phyloP scores from a whole-genome alignment of 1,284 basidiomycete species.

The Ceratobasidium sp. region DNA sequence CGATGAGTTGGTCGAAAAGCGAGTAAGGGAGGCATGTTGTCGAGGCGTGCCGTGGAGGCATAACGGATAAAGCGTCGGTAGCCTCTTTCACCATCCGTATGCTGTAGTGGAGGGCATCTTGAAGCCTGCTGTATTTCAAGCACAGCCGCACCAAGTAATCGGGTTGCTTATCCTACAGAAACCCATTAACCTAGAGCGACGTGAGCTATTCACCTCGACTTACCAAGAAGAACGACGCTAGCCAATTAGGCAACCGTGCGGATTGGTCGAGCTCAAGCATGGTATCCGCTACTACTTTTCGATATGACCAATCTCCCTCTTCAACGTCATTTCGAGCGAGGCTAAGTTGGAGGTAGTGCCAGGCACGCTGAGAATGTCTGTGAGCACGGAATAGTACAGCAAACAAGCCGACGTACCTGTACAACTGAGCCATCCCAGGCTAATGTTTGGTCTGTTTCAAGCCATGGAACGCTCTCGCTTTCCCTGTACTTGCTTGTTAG shows the following conservation, averaged over 20 bases:
- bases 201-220: conserved; percentile 41
- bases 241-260: conserved; percentile 80
- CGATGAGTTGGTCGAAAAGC: conserved; percentile 84
- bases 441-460: conserved; percentile 40
- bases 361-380: conserved; percentile 69
- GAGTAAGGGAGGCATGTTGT: conserved; percentile 83
- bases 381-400: background rate
- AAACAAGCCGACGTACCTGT: conserved; percentile 64
- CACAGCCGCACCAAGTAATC: conserved; percentile 78
- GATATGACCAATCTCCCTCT: conserved; percentile 76
- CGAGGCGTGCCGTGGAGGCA: conserved; percentile 62
- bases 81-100: conserved; percentile 71
- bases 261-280: conserved; percentile 70
- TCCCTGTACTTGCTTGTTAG: conserved; percentile 10
- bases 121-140: conserved; percentile 79
- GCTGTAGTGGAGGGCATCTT: conserved; percentile 76
- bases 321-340: conserved; percentile 79
- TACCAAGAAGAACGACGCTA: conserved; percentile 75
- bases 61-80: conserved; percentile 62
- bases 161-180: conserved; percentile 68
- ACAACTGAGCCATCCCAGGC: conserved; percentile 36
- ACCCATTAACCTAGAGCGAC: conserved; percentile 40
- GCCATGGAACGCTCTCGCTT: conserved; percentile 36
- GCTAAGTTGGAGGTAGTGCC: conserved; percentile 84
- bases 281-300: conserved; percentile 76